A percentile compares a stretch with the other conserved stretches of the same genome.
phyloP scores from a whole-genome alignment of 768 basidiomycete genomes.

The Udeniomyces megalosporus region DNA sequence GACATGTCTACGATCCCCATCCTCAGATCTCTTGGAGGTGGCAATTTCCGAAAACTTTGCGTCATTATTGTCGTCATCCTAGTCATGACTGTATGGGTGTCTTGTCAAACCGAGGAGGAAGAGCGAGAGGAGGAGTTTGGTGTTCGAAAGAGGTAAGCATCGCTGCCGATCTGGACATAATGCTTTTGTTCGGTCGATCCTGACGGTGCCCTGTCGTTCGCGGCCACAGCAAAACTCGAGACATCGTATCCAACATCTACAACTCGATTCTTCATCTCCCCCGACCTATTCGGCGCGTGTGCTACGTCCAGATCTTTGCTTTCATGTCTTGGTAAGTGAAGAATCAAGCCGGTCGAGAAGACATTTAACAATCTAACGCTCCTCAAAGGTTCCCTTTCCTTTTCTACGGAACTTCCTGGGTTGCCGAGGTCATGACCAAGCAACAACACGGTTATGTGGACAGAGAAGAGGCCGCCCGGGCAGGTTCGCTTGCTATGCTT shows the following conservation, averaged over 20 bases:
- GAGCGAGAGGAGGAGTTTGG: conserved; percentile 35
- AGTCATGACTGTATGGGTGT: conserved; percentile 65
- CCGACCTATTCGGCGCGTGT: conserved; percentile 68
- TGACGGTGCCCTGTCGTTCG: not conserved
- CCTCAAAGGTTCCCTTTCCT: conserved; percentile 72
- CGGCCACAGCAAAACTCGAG: conserved; percentile 24
- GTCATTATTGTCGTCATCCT: conserved; percentile 66
- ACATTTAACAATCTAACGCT: too few species aligned
- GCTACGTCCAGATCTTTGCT: conserved; percentile 82
- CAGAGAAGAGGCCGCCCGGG: conserved; percentile 63
- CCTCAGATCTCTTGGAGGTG: conserved; percentile 64
- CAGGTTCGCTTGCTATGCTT: conserved; percentile 75
- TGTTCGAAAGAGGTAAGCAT: not conserved
- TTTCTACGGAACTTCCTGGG: conserved; percentile 84
- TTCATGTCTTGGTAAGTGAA: conserved; percentile 76
- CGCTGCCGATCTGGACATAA: too few species aligned
- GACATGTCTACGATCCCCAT: conserved; percentile 68
- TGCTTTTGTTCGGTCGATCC: not conserved
- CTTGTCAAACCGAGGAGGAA: conserved; percentile 63
- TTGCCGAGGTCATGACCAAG: conserved; percentile 89
- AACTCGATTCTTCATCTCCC: conserved; percentile 58
- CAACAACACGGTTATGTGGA: conserved; percentile 35
- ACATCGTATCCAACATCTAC: conserved; percentile 64
- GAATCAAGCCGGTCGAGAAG: too few species aligned
- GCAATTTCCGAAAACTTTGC: conserved; percentile 93